Evolutionary conservation across 108 stramenopile species (phyloP).

Genomic region (Skeletonema costatum): DNA sequence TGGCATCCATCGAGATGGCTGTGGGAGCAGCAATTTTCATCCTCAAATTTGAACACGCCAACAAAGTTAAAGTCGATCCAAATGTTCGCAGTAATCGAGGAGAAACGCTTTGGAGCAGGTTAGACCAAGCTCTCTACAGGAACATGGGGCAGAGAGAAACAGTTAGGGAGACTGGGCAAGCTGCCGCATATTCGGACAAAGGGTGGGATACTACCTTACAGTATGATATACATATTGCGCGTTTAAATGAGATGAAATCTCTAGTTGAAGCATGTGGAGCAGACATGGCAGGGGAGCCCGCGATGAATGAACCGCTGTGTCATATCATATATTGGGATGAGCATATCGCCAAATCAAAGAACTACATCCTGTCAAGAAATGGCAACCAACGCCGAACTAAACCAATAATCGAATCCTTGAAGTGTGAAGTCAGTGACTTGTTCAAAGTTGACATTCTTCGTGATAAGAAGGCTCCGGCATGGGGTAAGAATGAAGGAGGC

Average conservation of each 20-base stretch:
- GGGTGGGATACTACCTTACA: not conserved
- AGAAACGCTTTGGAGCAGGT: not conserved
- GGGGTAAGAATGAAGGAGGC: not conserved
- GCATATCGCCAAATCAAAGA: not conserved
- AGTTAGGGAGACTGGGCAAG: not conserved
- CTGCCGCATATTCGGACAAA: not conserved
- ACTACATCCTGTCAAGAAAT: not conserved
- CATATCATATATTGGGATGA: not conserved
- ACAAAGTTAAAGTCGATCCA: not conserved
- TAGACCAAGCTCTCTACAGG: not conserved
- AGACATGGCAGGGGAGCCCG: not conserved
- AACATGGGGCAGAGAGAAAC: not conserved
- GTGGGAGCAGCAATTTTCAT: not conserved
- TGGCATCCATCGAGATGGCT: not conserved
- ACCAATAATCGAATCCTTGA: not conserved
- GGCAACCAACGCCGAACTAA: not conserved
- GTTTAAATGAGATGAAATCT: not conserved
- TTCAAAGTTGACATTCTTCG: not conserved
- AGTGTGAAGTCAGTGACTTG: not conserved
- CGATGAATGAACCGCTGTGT: not conserved
- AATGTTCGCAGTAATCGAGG: not conserved
- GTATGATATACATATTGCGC: not conserved
- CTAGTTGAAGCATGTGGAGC: not conserved
- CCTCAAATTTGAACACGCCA: not conserved
- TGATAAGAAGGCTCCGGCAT: not conserved